Conservation (phyloP, 2,329 filamentous ascomycete species). For the Aspergillus alliaceus region DNA sequence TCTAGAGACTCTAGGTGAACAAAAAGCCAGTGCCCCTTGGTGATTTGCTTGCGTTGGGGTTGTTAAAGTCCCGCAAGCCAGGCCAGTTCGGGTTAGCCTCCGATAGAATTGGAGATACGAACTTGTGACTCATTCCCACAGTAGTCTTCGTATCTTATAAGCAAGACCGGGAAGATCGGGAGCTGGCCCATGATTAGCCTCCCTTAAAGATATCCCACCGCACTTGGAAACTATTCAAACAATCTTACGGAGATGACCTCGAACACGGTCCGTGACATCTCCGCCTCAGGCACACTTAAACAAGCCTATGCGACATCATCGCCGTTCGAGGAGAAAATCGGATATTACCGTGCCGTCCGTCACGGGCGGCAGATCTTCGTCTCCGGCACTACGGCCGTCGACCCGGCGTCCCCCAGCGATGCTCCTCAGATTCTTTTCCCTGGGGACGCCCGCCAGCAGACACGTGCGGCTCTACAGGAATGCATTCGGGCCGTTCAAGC, state of each 20-base stretch:
- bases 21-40: neutral
- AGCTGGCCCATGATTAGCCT: neutral
- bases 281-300: conserved; percentile 13
- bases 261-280: neutral
- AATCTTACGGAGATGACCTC: neutral
- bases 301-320: conserved; percentile 34
- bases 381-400: conserved; percentile 40
- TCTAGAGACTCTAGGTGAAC: neutral
- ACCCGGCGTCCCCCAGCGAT: conserved; percentile 27
- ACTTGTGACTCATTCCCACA: neutral
- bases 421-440: conserved; percentile 31
- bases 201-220: neutral
- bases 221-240: neutral
- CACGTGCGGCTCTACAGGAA: conserved; percentile 24
- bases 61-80: neutral
- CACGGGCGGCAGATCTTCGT: conserved; percentile 37
- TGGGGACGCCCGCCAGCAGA: conserved; percentile 33
- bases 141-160: neutral
- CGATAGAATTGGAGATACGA: neutral
- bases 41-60: neutral
- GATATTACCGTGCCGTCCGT: conserved; percentile 41
- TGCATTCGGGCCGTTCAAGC: conserved; percentile 34
- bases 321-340: conserved; percentile 37
- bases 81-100: neutral
- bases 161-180: neutral